Base-by-base conservation (phyloP, 495 filamentous ascomycete species). In the Aspergillus ellipticus region DNA sequence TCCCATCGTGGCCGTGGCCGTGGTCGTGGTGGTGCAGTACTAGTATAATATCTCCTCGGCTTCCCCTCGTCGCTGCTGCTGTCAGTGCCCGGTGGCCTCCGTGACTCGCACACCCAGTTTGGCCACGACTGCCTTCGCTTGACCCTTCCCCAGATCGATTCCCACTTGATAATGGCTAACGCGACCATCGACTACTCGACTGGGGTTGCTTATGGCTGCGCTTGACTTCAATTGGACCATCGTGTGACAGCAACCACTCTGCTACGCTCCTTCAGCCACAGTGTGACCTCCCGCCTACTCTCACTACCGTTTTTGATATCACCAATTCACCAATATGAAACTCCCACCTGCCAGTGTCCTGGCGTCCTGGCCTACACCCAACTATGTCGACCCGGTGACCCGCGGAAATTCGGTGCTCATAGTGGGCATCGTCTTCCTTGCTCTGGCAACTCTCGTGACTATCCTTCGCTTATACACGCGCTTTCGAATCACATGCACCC, bases 311-410 rank as follows among this genome's bases (percentile, higher is more conserved):
- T 21, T 3, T 42, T n/a, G 8, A 31, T 33, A 28, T 39, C 37
- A 8, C 42, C 43, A 65, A n/a, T 50, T 39, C 37, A 8, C 42
- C 43, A 65, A n/a, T 50, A 75, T 75, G 73, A 58, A 66, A 26
- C 56, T 78, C 35, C 79, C 83, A 29, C 79, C 79, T 1, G 9
- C 56, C 11, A 64, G 71, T 16, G 72, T 82, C 4, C 48, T 73
- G 49, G 68, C 59, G 3, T 60, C 71, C 56, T 85, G 82, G 82
- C 82, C 84, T 4, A 58, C 42, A n/a, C 74, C 81, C 4, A 84
- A 85, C 60, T 81, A 80, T 63, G 59, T 68, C 54, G 62, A 85
- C 56, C 82, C 82, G 5, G 63, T 68, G 20, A 79, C 75, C 4
- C 77, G 79, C 48, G 82, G 80, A 0, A 67, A 73, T 54, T 64